Base-by-base conservation (phyloP, 352 stramenopile species). In the Globisporangium acanthophoron region DNA sequence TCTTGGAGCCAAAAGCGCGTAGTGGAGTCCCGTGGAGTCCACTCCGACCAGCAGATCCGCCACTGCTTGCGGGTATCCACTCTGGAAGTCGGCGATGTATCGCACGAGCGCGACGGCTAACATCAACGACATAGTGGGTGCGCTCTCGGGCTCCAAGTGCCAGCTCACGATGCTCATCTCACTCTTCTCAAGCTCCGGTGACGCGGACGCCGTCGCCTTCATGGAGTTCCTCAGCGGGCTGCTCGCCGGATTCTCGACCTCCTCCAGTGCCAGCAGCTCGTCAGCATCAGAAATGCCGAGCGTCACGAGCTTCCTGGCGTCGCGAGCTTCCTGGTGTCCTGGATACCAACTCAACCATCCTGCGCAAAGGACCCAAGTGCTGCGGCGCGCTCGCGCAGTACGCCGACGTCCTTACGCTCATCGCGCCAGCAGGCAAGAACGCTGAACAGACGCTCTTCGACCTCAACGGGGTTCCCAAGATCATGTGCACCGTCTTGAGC, bases 391-490 rank as follows among this genome's bases (percentile, higher is more conserved):
- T 88, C 11, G 63, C 63, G n/a, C 62, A 70, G 44, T 78, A 83
- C 61, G 50, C 74, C 56, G 75, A 85, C 37, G 58, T 83, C 44
- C 46, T 58, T 11, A 79, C 81, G 40, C 53, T 88, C 21, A 61
- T 88, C 33, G 65, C 74, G 7, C 75, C 78, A 0, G 61, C 67
- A 18, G 73, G 74, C 0, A 76, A 86, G 50, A 76, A 67, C 46
- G 59, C 74, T 15, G 69, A 66, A 20, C 62, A 78, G 58, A 83
- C 66, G 24, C 56, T 86, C 9, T 56, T 71, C 37, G 64, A 64
- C 37, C 27, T 86, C 11, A 85, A 86, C 56, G 78, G 75, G 3
- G 62, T 88, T 4, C 78, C 86, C 53, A 65, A 56, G 35, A 72
- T 73, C 27, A 76, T 88, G 69, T 88, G 78, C 59, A 78, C 74